Conservation (phyloP, 2,329 filamentous ascomycete genomes). For the Monosporascus sp. region DNA sequence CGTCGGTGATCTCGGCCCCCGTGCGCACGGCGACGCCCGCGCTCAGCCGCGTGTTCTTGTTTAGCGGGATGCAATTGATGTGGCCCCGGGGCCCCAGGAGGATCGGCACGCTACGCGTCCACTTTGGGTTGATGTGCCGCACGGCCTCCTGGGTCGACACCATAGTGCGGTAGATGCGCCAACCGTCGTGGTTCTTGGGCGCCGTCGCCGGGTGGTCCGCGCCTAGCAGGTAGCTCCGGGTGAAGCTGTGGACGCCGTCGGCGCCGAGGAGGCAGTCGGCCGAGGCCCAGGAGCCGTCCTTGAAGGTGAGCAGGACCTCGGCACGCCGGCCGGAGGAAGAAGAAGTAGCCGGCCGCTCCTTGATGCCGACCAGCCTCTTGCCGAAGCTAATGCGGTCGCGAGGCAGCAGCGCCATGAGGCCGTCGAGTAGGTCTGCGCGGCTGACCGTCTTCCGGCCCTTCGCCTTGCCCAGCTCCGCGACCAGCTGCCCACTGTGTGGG, state of each 20-base stretch:
- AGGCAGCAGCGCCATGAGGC: slow-evolving; percentile 22
- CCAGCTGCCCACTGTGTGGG: slow-evolving; percentile 13
- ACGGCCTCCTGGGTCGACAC: slow-evolving; percentile 21
- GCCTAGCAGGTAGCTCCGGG: slow-evolving; percentile 26
- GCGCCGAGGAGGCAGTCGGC: slow-evolving; percentile 30
- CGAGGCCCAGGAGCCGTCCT: slow-evolving; percentile 18
- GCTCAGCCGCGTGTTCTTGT: slow-evolving; percentile 27
- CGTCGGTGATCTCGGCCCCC: slow-evolving; percentile 9
- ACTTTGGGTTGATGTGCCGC: slow-evolving; percentile 22
- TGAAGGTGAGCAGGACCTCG: slow-evolving; percentile 17
- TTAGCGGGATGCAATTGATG: slow-evolving; percentile 29
- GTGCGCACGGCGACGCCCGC: slow-evolving; percentile 27
- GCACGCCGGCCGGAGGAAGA: neutral
- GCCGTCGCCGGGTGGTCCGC: slow-evolving; percentile 21
- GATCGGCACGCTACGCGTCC: slow-evolving; percentile 27
- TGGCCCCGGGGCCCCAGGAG: slow-evolving; percentile 27
- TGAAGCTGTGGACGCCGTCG: slow-evolving; percentile 30
- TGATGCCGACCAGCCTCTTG: slow-evolving; percentile 17
- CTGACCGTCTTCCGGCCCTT: slow-evolving; percentile 29
- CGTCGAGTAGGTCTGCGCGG: slow-evolving; percentile 26
- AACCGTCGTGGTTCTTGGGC: slow-evolving; percentile 28
- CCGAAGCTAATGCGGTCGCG: slow-evolving; percentile 17
- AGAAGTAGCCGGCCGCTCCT: slow-evolving; percentile 1
- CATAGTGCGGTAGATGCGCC: slow-evolving; percentile 26
- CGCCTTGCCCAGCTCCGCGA: slow-evolving; percentile 28